Conservation (phyloP, 331 rosid species). For the Arachis monticola region DNA sequence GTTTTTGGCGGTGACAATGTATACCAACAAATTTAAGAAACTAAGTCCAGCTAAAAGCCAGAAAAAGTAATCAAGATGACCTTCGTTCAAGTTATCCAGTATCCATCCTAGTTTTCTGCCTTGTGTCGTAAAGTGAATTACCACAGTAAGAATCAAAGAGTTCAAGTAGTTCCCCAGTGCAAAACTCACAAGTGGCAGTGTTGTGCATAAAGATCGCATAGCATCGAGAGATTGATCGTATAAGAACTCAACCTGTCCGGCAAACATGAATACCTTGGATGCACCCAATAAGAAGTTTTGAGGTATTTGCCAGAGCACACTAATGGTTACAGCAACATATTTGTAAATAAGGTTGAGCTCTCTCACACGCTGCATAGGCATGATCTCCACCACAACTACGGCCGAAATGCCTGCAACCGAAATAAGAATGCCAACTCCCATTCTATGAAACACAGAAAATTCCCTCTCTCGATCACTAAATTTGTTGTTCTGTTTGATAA, state of each 20-base stretch:
- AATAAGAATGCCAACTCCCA: constrained; percentile 76
- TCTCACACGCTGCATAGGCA: constrained; percentile 58
- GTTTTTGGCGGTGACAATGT: too few species aligned
- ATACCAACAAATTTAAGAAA: too few species aligned
- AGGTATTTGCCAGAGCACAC: constrained; percentile 79
- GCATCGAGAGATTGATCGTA: constrained; percentile 42
- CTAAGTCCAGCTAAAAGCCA: too few species aligned
- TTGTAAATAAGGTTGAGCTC: constrained; percentile 64
- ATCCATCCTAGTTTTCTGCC: too few species aligned
- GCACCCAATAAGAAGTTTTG: constrained; percentile 83
- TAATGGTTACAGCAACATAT: constrained; percentile 66
- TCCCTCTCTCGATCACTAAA: constrained; percentile 80
- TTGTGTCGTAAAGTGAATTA: too few species aligned
- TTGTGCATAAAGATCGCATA: constrained; percentile 44
- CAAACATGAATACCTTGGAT: constrained; percentile 66
- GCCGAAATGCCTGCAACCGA: constrained; percentile 78
- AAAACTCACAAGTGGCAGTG: too few species aligned
- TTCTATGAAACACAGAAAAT: constrained; percentile 70
- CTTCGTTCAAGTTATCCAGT: too few species aligned
- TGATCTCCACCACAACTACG: constrained; percentile 74
- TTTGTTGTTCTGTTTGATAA: constrained; percentile 34
- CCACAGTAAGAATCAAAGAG: too few species aligned
- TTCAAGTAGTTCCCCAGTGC: too few species aligned
- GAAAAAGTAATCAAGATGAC: too few species aligned
- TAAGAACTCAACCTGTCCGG: constrained; percentile 86